These are phyloP conservation scores for Xerocomus nothofagi DNA, from an alignment of 1,284 basidiomycete species.

Conservation along the genomic window DNA sequence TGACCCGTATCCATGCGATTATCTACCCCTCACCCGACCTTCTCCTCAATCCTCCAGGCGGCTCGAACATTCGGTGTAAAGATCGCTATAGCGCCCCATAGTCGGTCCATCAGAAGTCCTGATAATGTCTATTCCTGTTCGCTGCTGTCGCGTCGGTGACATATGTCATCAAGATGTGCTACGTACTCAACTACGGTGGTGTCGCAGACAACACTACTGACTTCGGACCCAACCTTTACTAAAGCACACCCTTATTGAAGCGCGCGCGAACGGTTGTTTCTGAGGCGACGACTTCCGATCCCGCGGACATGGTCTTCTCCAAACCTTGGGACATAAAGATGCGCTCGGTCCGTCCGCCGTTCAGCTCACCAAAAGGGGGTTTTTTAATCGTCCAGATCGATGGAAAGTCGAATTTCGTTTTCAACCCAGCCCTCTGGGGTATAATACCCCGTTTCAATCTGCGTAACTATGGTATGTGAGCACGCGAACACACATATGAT, in stretches of 20 bases:
- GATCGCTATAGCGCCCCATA: not conserved
- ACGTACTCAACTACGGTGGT: constrained; percentile 4
- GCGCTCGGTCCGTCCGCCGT: not conserved
- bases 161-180: constrained; percentile 9
- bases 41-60: too few relatives aligned
- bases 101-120: not conserved
- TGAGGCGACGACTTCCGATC: not conserved
- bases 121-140: constrained; percentile 6
- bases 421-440: not conserved
- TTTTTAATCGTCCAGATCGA: constrained; percentile 5
- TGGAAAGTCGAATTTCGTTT: constrained; percentile 7
- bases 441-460: constrained; percentile 8
- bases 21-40: too few relatives aligned
- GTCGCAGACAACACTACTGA: constrained; percentile 8
- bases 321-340: constrained; percentile 14
- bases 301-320: constrained; percentile 8
- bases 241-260: constrained; percentile 7
- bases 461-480: constrained; percentile 7
- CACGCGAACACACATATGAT: not conserved
- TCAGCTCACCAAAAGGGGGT: not conserved
- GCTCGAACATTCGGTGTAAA: too few relatives aligned
- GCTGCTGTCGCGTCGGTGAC: not conserved
- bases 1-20: too few relatives aligned
- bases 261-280: too few relatives aligned
- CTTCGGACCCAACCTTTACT: constrained; percentile 8